These are phyloP conservation scores for Solanum ahanhuiri DNA, from an alignment of 257 asterid genomes.

Conservation along the genomic window DNA sequence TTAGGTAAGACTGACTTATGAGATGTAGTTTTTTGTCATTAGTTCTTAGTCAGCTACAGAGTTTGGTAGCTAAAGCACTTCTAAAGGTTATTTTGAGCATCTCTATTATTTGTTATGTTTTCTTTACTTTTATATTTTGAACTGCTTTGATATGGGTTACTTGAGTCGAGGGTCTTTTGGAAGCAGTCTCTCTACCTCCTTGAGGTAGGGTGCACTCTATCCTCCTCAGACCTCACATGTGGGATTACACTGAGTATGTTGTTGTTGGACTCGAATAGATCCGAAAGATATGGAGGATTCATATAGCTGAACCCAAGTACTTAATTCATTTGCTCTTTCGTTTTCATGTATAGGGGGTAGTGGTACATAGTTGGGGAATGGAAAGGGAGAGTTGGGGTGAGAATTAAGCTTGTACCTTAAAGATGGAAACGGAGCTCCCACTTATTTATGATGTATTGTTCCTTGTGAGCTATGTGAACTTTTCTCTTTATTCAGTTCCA, in stretches of 20 bases:
- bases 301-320: background rate
- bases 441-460: background rate
- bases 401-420: background rate
- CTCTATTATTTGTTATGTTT: background rate
- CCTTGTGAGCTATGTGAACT: background rate
- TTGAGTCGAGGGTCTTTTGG: no score
- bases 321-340: background rate
- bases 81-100: background rate
- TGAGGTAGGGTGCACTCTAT: no score
- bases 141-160: background rate
- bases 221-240: no score
- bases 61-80: background rate
- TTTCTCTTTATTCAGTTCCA: background rate
- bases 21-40: background rate
- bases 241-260: no score
- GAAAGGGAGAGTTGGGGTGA: background rate
- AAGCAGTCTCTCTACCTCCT: no score
- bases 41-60: background rate
- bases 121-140: background rate
- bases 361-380: background rate
- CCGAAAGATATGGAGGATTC: background rate
- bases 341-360: background rate
- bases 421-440: background rate
- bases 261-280: background rate
- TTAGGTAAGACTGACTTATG: slow-evolving; percentile 32